phyloP scores from a whole-genome alignment of 2,329 filamentous ascomycete genomes.

The Keithomyces neogunnii region DNA sequence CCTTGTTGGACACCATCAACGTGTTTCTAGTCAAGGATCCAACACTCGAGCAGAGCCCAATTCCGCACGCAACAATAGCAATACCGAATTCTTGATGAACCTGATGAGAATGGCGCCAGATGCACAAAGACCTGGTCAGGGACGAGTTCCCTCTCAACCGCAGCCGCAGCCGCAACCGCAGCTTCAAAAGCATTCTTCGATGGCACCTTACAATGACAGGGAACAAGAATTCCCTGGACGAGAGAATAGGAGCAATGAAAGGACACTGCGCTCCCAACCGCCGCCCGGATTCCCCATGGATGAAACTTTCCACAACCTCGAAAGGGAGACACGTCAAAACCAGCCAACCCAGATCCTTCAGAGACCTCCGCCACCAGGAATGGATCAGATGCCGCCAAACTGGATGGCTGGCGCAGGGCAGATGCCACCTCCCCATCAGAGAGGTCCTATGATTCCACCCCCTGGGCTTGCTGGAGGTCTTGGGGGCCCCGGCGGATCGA shows the following conservation, averaged over 20 bases:
- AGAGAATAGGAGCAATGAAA: conserved; percentile 25
- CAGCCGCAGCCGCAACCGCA: conserved; percentile 11
- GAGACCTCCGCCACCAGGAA: conserved; percentile 51
- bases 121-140: conserved; percentile 41
- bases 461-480: conserved; percentile 2
- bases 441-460: conserved; percentile 45
- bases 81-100: conserved; percentile 78
- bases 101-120: conserved; percentile 58
- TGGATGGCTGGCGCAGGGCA: conserved; percentile 41
- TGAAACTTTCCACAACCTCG: conserved; percentile 40
- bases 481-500: conserved; percentile 19
- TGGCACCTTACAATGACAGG: conserved; percentile 38
- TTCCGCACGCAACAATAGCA: conserved; percentile 44
- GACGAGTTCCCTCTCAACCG: conserved; percentile 8
- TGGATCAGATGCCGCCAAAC: conserved; percentile 51
- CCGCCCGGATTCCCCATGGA: conserved; percentile 45
- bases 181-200: conserved; percentile 30
- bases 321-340: conserved; percentile 38
- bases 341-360: conserved; percentile 58
- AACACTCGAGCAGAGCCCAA: conserved; percentile 35
- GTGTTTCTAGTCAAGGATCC: conserved; percentile 41
- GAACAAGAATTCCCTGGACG: conserved; percentile 35
- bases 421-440: conserved; percentile 31
- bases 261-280: conserved; percentile 35
- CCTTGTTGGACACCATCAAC: conserved; percentile 50